Evolutionary conservation across 2,329 filamentous ascomycete species (phyloP).

Genomic region (Dactylellina cionopaga): DNA sequence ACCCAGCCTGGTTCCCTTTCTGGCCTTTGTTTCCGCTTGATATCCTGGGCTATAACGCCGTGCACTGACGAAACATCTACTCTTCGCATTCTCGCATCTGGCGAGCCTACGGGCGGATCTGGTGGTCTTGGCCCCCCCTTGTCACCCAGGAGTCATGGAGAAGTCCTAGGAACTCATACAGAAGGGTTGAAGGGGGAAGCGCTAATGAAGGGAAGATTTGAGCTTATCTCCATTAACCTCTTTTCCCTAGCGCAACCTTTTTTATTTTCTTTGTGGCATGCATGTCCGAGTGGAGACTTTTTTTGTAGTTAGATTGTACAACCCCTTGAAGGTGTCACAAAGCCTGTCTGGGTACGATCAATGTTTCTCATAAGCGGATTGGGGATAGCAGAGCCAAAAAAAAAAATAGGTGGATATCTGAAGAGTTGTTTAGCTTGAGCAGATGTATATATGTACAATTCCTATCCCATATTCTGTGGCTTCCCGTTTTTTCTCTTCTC

Average conservation of each 20-base stretch:
- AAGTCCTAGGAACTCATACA: slow-evolving; percentile 24
- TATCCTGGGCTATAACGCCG: slow-evolving; percentile 43
- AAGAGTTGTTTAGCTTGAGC: not conserved
- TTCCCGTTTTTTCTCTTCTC: slow-evolving; percentile 19
- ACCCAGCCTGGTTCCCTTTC: slow-evolving; percentile 21
- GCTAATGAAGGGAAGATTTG: slow-evolving; percentile 44
- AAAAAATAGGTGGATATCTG: not conserved
- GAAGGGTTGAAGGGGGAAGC: slow-evolving; percentile 34
- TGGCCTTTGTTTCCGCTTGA: slow-evolving; percentile 7
- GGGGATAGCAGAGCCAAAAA: too few species aligned
- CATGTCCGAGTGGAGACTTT: slow-evolving; percentile 23
- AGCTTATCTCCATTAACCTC: slow-evolving; percentile 49
- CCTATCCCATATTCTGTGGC: not conserved
- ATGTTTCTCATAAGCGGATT: not conserved
- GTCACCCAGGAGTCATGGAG: slow-evolving; percentile 8
- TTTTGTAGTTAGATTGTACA: not conserved
- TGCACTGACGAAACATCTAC: slow-evolving; percentile 51
- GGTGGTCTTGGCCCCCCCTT: not conserved
- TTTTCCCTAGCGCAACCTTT: not conserved
- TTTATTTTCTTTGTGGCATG: not conserved
- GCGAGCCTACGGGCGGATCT: too few species aligned
- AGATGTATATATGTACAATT: slow-evolving; percentile 18
- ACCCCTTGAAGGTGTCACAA: slow-evolving; percentile 37
- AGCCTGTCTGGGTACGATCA: slow-evolving; percentile 24
- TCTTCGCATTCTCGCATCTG: too few species aligned